Evolutionary conservation across 495 filamentous ascomycete genomes (phyloP).

Genomic region (Cercophora sp.): DNA sequence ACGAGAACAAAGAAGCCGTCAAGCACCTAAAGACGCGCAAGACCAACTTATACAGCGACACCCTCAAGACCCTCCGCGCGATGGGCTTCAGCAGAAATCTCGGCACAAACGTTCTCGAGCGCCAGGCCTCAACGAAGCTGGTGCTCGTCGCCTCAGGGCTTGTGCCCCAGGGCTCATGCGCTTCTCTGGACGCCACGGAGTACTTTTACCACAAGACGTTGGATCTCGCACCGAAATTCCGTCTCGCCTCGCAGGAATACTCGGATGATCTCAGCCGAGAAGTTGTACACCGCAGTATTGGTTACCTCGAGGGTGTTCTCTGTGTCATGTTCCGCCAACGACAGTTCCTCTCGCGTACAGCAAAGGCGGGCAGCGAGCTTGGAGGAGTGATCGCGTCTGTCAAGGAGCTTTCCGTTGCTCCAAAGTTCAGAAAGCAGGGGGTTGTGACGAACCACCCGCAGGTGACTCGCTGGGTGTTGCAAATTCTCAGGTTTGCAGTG

Average conservation of each 20-base stretch:
- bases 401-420: slow-evolving; percentile 21
- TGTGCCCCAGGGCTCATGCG: slow-evolving; percentile 13
- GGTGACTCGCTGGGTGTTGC: slow-evolving; percentile 38
- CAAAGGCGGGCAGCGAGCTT: slow-evolving; percentile 21
- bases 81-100: slow-evolving; percentile 89
- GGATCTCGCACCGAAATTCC: slow-evolving; percentile 63
- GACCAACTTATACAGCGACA: slow-evolving; percentile 85
- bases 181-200: slow-evolving; percentile 45
- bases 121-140: slow-evolving; percentile 64
- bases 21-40: slow-evolving; percentile 88
- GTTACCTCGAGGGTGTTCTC: slow-evolving; percentile 78
- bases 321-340: slow-evolving; percentile 66
- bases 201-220: slow-evolving; percentile 75
- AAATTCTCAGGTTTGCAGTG: slow-evolving; percentile 38
- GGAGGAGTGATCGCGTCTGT: slow-evolving; percentile 17
- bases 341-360: slow-evolving; percentile 35
- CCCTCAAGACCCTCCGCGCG: slow-evolving; percentile 69
- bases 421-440: slow-evolving; percentile 15
- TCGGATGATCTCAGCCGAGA: slow-evolving; percentile 77
- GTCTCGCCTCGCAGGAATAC: slow-evolving; percentile 62
- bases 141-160: slow-evolving; percentile 50
- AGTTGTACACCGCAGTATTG: slow-evolving; percentile 71
- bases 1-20: slow-evolving; percentile 75
- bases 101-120: slow-evolving; percentile 59
- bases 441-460: slow-evolving; percentile 26